Conservation (phyloP, 163 green algal species). For the Chlorella variabilis region DNA sequence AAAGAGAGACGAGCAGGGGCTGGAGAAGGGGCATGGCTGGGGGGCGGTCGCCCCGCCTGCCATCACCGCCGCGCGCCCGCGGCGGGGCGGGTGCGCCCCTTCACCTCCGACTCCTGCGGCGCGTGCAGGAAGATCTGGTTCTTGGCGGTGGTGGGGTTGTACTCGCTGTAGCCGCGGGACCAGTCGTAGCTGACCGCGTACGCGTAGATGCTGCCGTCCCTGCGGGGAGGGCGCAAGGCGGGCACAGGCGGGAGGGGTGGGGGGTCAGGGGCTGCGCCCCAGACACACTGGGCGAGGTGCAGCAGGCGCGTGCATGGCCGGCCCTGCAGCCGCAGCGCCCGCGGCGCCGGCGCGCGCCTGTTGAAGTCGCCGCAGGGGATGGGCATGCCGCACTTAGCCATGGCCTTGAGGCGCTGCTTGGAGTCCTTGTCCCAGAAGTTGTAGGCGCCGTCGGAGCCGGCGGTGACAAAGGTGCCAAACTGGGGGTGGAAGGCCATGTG, state of each 20-base stretch:
- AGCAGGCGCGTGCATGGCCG: too few species aligned
- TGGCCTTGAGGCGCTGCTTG: conserved; percentile 97
- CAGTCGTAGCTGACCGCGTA: conserved; percentile 97
- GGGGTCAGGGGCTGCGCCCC: too few species aligned
- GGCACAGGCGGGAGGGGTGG: too few species aligned
- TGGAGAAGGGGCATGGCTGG: too few species aligned
- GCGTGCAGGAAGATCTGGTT: conserved; percentile 93
- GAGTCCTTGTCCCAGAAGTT: conserved; percentile 99
- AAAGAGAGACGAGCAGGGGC: too few species aligned
- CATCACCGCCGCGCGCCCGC: conserved; percentile 24
- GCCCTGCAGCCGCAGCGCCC: background rate
- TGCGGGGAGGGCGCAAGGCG: too few species aligned
- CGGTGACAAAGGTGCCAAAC: conserved; percentile 94
- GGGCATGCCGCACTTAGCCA: conserved; percentile 57
- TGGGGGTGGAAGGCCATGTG: conserved; percentile 91
- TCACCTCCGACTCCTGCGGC: conserved; percentile 87
- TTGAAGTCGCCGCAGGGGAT: conserved; percentile 74
- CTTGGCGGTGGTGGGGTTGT: conserved; percentile 85
- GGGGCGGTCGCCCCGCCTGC: too few species aligned
- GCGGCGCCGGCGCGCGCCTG: background rate
- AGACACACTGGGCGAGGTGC: too few species aligned
- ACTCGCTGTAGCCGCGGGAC: conserved; percentile 81
- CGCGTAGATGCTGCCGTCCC: conserved; percentile 90
- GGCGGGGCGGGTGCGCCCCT: conserved; percentile 39
- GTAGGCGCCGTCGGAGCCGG: conserved; percentile 90